Evolutionary conservation across 176 grass and related monocot species (phyloP).

Genomic region (Areca catechu): DNA sequence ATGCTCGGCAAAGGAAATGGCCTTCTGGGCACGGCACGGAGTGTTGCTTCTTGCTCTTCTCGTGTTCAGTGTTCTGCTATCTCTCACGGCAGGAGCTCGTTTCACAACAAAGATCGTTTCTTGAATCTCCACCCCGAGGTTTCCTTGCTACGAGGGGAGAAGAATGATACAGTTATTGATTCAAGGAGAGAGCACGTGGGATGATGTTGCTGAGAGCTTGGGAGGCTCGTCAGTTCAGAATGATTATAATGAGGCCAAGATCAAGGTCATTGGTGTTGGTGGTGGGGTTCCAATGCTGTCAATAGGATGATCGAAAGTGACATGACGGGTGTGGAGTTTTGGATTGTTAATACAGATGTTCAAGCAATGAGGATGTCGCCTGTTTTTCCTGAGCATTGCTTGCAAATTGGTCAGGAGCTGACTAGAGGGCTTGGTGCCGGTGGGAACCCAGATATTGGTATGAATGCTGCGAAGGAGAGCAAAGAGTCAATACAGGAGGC

Average conservation of each 20-base stretch:
- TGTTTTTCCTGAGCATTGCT: slow-evolving; percentile 48
- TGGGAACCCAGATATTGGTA: slow-evolving; percentile 81
- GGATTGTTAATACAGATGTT: slow-evolving; percentile 84
- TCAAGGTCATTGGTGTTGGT: slow-evolving; percentile 77
- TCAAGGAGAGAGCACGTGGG: slow-evolving; percentile 12
- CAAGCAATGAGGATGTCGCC: slow-evolving; percentile 76
- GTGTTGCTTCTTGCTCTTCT: not conserved
- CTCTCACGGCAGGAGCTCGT: slow-evolving; percentile 29
- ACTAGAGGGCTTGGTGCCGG: slow-evolving; percentile 70
- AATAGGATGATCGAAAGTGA: slow-evolving; percentile 76
- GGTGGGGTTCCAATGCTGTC: slow-evolving; percentile 85
- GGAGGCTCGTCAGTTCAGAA: slow-evolving; percentile 7
- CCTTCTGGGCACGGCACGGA: too few relatives aligned
- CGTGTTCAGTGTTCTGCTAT: slow-evolving; percentile 32
- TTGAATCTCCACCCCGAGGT: slow-evolving; percentile 72
- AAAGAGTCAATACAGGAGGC: slow-evolving; percentile 64
- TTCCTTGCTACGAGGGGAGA: slow-evolving; percentile 54
- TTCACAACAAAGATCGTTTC: slow-evolving; percentile 56
- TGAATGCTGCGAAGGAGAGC: slow-evolving; percentile 82
- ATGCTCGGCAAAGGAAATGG: too few relatives aligned
- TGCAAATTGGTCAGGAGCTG: slow-evolving; percentile 83
- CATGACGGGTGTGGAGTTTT: slow-evolving; percentile 88
- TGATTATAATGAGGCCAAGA: slow-evolving; percentile 63
- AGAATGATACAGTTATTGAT: slow-evolving; percentile 14
- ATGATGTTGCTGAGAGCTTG: slow-evolving; percentile 29